Base-by-base conservation (phyloP, 192 early-diverging fungal species). In the Gaertneriomyces semiglobifer region DNA sequence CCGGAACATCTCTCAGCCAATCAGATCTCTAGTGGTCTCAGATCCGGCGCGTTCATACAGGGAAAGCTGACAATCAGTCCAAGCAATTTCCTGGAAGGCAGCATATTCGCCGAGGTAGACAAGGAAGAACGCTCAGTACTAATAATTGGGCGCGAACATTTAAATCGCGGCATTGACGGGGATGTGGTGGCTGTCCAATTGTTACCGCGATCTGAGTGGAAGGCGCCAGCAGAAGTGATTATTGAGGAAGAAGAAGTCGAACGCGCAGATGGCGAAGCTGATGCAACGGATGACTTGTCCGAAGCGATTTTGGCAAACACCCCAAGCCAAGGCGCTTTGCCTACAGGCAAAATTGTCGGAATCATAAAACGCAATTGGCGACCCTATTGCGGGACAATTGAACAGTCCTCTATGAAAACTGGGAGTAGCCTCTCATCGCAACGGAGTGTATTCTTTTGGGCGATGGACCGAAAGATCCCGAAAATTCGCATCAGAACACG, bases 321-420 rank as follows among this genome's bases (percentile, higher is more conserved):
- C 20, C 39, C 63, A 19, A 16, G 53, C 6, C 25, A 10, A 47
- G 58, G 70, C 38, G 20, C 18, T 7, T 80, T 84, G 38, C 94
- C 93, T n/a, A 92, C 90, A 0, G 95, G 86, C 18, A 84, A 85
- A 56, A 85, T 99, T 4, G 93, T 99, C 9, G 93, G 93, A 11
- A 88, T 99, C 50, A 90, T 99, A 69, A 89, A 92, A 58, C 89
- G 92, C 60, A 95, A 94, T 77, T 98, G 95, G 93, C 81, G 93
- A 63, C 88, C 90, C 47, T 92, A 90, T 70, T 98, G 97, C 75
- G 93, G 93, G 40, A 94, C 90, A 55, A 88, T 97, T 43, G 92
- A 90, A 79, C 89, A 73, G 84, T 84, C 44, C 68, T 85, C 20
- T 62, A 84, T 69, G 2, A 39, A 81, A 72, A 12, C 53, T 8